A percentile compares a stretch with the other conserved stretches of the same genome.
Conservation (phyloP, 768 basidiomycete species). For the Russula sp. region DNA sequence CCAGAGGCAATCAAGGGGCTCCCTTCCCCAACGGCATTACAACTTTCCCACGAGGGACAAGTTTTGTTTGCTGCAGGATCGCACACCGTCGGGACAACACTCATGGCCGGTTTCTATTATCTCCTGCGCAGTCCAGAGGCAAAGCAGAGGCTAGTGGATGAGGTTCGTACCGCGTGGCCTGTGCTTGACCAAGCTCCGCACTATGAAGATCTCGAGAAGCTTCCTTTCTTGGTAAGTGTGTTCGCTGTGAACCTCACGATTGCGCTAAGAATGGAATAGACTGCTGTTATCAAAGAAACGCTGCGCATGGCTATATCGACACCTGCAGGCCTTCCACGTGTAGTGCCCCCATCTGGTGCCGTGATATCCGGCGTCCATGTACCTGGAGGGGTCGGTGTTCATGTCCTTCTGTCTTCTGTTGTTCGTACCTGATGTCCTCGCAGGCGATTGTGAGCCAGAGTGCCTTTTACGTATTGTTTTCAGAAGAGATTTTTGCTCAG, state of each 20-base stretch:
- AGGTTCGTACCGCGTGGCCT: slow-evolving; percentile 16
- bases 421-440: neutral
- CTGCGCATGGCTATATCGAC: slow-evolving; percentile 5
- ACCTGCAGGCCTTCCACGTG: slow-evolving; percentile 19
- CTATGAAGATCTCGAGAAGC: slow-evolving; percentile 20
- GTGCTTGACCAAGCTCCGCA: slow-evolving; percentile 7
- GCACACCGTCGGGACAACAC: slow-evolving; percentile 19
- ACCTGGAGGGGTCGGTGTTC: slow-evolving; percentile 20
- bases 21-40: neutral
- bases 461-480: slow-evolving; percentile 19
- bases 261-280: slow-evolving; percentile 6
- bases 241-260: neutral
- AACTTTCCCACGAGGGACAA: slow-evolving; percentile 17
- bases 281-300: slow-evolving; percentile 23
- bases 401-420: neutral
- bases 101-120: slow-evolving; percentile 19
- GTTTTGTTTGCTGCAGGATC: slow-evolving; percentile 23
- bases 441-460: slow-evolving; percentile 25
- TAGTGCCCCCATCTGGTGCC: slow-evolving; percentile 20
- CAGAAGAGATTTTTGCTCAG: slow-evolving; percentile 19
- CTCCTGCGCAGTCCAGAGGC: slow-evolving; percentile 11
- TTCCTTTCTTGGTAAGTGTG: slow-evolving; percentile 18
- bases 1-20: slow-evolving; percentile 16
- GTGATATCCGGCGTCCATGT: slow-evolving; percentile 10
- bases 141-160: slow-evolving; percentile 16